These are phyloP conservation scores for Fistulinella cinereoalba DNA, from an alignment of 1,284 basidiomycete species.

Conservation along the genomic window DNA sequence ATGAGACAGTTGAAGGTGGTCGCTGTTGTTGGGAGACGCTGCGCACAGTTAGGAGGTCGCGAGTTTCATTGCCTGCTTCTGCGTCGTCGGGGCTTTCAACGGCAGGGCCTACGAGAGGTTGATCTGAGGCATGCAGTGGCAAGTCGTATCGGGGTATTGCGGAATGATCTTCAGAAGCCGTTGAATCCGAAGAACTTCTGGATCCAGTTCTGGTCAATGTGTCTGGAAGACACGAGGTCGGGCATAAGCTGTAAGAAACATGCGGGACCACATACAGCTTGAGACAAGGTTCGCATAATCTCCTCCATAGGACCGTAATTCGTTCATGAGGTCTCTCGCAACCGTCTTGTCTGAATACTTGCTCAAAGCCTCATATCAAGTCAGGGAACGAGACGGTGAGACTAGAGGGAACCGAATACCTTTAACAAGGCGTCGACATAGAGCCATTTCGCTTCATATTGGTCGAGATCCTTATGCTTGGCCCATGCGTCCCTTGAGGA, in stretches of 20 bases:
- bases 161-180: conserved; percentile 43
- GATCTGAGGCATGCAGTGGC: conserved; percentile 14
- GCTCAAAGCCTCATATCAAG: conserved; percentile 59
- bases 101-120: neutral
- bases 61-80: conserved; percentile 48
- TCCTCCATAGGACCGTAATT: conserved; percentile 79
- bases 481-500: conserved; percentile 86
- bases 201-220: conserved; percentile 35
- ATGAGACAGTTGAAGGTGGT: conserved; percentile 56
- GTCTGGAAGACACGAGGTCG: conserved; percentile 16
- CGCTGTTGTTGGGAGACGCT: conserved; percentile 46
- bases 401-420: conserved; percentile 41
- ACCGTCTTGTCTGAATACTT: conserved; percentile 82
- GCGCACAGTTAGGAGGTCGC: conserved; percentile 42
- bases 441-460: conserved; percentile 81
- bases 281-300: conserved; percentile 67
- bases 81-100: conserved; percentile 35
- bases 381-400: neutral
- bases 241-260: neutral
- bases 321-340: conserved; percentile 72
- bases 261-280: conserved; percentile 52
- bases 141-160: conserved; percentile 26
- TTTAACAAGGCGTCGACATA: conserved; percentile 89
- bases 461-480: conserved; percentile 80
- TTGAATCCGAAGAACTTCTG: conserved; percentile 56